Percentiles rank a stretch among this genome's conserved stretches.
Conservation (phyloP, 768 basidiomycete species). For the Mrakia blollopis region DNA sequence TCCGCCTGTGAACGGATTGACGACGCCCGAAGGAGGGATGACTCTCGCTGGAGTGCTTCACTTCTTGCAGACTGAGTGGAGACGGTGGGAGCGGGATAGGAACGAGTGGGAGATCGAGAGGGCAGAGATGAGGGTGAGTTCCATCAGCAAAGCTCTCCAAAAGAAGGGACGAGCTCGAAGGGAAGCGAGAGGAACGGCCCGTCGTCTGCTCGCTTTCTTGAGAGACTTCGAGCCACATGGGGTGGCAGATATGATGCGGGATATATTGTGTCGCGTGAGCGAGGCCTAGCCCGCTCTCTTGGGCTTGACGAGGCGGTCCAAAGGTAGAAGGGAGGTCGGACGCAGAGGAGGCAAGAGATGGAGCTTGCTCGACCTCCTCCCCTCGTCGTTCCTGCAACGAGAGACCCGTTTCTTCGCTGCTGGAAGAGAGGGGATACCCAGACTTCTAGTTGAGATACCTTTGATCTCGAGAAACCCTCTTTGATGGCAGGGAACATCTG, state of each 20-base stretch:
- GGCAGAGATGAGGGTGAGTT: slow-evolving; percentile 93
- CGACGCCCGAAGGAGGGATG: slow-evolving; percentile 39
- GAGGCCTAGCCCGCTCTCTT: too few species aligned
- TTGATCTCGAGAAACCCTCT: too few species aligned
- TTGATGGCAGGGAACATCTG: background rate
- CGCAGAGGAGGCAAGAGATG: slow-evolving; percentile 6
- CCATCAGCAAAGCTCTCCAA: background rate
- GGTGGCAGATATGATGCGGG: background rate
- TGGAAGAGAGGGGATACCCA: background rate
- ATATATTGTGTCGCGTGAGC: background rate
- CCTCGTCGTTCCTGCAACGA: background rate
- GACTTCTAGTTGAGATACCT: background rate
- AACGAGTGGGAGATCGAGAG: slow-evolving; percentile 99
- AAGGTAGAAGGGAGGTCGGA: background rate
- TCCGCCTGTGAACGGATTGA: slow-evolving; percentile 12
- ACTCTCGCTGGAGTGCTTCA: slow-evolving; percentile 91
- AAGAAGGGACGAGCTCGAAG: background rate
- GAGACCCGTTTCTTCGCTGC: background rate
- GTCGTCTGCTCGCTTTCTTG: background rate
- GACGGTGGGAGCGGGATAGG: slow-evolving; percentile 89
- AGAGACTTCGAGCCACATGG: background rate
- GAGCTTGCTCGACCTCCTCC: background rate
- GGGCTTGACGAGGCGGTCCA: background rate
- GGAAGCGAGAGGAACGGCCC: too few species aligned
- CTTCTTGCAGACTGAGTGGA: slow-evolving; percentile 97